phyloP scores from a whole-genome alignment of 768 basidiomycete species.

The Russula emetica region DNA sequence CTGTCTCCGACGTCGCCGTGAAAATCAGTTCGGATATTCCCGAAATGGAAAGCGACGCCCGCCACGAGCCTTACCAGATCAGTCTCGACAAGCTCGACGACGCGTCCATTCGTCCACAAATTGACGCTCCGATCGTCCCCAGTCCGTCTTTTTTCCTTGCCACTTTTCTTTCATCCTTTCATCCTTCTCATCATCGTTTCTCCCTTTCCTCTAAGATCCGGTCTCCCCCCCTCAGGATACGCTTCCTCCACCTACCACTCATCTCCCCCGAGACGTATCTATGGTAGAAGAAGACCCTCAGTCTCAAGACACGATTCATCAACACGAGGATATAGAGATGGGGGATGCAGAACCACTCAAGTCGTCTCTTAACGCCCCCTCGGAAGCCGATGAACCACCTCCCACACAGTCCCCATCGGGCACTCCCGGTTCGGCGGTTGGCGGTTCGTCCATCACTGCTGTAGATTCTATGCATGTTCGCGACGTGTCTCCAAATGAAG shows the following conservation, averaged over 20 bases:
- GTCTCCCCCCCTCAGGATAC: constrained; percentile 46
- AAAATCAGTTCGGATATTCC: constrained; percentile 61
- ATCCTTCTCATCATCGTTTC: constrained; percentile 7
- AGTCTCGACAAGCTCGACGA: constrained; percentile 43
- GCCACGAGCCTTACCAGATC: constrained; percentile 53
- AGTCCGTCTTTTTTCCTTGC: constrained; percentile 38
- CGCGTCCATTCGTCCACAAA: constrained; percentile 45
- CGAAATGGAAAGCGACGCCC: constrained; percentile 64
- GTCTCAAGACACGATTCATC: constrained; percentile 3
- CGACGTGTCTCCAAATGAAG: constrained; percentile 37
- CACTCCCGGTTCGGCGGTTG: constrained; percentile 31
- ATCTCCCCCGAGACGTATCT: constrained; percentile 51
- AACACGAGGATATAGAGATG: constrained; percentile 28
- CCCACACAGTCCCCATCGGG: constrained; percentile 29
- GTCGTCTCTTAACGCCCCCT: constrained; percentile 26
- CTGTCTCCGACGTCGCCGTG: constrained; percentile 45
- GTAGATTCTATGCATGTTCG: constrained; percentile 33
- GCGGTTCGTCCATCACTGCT: constrained; percentile 35
- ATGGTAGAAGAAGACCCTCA: constrained; percentile 45
- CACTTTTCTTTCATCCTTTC: constrained; percentile 16
- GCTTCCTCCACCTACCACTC: constrained; percentile 43
- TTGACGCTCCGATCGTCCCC: constrained; percentile 45
- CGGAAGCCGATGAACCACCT: constrained; percentile 30
- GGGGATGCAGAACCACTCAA: constrained; percentile 30
- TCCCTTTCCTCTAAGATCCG: constrained; percentile 37